Evolutionary conservation across 805 yeast species (phyloP), one percentile per base, ranked within the genome.

Genomic region (Nakazawaea ishiwadae): DNA sequence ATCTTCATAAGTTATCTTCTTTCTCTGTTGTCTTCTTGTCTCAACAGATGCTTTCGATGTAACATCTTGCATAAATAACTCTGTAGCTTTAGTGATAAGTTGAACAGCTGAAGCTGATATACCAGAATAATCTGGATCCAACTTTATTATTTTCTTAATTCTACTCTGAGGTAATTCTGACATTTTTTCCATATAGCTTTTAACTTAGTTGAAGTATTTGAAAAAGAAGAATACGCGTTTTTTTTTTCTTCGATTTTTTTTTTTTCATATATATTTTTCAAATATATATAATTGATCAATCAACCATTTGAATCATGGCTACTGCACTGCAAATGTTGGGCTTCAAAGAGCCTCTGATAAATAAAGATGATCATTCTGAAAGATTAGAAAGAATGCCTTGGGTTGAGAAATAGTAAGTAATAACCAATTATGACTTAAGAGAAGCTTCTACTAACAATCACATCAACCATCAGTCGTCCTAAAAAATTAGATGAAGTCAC

Each of bases 391-490:
- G 75, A 53, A 75, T 78, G 54, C 96, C 96, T 3, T 88, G 96
- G 96, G 95, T 89, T 16, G 96, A 88, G 58, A 88, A 88, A 69
- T 85, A 85, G 75, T 71, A 52, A 38, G 73, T 60, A 33, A n/a
- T n/a, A n/a, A n/a, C n/a, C n/a, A n/a, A n/a, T n/a, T n/a, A n/a
- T n/a, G n/a, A n/a, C n/a, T n/a, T n/a, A n/a, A n/a, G n/a, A n/a
- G n/a, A n/a, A n/a, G n/a, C n/a, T n/a, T n/a, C 34, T 34, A 35
- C 43, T 19, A 44, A 30, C 44, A 15, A 29, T 26, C n/a, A n/a
- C n/a, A n/a, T n/a, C n/a, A n/a, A n/a, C n/a, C n/a, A n/a, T n/a
- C 40, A 75, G 75, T 59, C 87, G 99, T 50, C 99, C 99, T 11
- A 82, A 79, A 57, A 78, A 74, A 35, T 69, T 93, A 30, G 85